Evolutionary conservation across 352 stramenopile species (phyloP), one percentile per base, ranked within the genome.

Genomic region (Pythium folliculosum): DNA sequence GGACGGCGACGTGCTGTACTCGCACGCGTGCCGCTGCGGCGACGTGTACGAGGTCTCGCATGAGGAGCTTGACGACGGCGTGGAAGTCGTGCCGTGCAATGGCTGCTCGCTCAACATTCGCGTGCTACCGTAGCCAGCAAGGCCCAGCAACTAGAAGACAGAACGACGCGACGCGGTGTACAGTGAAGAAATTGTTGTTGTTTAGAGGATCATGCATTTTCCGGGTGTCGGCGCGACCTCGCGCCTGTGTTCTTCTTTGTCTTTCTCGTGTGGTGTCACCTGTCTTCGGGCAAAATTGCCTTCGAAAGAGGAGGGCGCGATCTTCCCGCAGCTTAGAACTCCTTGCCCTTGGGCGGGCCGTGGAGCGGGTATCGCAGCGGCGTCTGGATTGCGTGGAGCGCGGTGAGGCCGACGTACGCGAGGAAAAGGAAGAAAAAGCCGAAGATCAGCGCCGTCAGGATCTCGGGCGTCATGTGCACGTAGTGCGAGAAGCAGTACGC

Each of bases 401-500:
- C 78, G 50, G 73, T 78, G 47, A 95, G 60, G 14, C 86, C 86
- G 44, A 93, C 70, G 69, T 88, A 95, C 27, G 84, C 72, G 69
- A 92, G 62, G 70, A 91, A 90, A 54, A 95, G 44, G 69, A 95
- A 93, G 63, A 95, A 86, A 50, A 93, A 73, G 16, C 83, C 82
- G 40, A 95, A 86, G 52, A 95, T 60, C 49, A 95, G 67, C n/a
- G 73, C 84, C 23, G 84, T 78, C 32, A 95, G 72, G 35, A 95
- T 77, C 61, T 91, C 75, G 12, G 86, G 86, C 35, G 86, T 95
- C 78, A 92, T 91, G 76, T 78, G 79, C 65, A 95, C 86, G 60
- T 82, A 93, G 71, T 93, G 86, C 61, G 86, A 91, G 60, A 93
- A 95, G 81, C 86, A 95, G 75, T 91, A 95, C 38, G 83, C 79